Conservation (phyloP, 1,284 basidiomycete species). For the Apiotrichum gracile region DNA sequence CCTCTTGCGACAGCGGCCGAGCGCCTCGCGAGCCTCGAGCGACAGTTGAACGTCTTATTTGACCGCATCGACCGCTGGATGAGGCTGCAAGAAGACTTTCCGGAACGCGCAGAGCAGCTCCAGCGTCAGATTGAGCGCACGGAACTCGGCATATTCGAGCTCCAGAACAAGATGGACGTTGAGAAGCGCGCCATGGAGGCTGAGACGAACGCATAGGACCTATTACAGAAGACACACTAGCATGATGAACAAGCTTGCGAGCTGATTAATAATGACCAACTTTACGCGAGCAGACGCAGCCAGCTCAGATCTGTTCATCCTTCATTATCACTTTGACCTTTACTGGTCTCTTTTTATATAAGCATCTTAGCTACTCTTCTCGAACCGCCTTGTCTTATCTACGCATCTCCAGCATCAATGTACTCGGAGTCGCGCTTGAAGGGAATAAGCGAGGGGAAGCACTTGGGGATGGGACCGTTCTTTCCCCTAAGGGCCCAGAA, state of each 20-base stretch:
- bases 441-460: not conserved
- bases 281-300: no score
- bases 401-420: no score
- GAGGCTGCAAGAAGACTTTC: not conserved
- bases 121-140: slow-evolving; percentile 4
- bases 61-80: slow-evolving; percentile 3
- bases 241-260: no score
- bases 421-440: not conserved
- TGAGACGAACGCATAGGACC: not conserved
- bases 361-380: no score
- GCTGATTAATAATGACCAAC: no score
- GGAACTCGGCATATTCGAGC: not conserved
- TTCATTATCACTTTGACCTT: no score
- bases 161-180: slow-evolving; percentile 3
- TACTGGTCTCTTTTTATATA: no score
- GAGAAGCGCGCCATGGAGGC: not conserved
- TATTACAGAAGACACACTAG: no score
- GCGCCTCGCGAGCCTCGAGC: not conserved
- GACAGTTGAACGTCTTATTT: not conserved
- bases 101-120: not conserved
- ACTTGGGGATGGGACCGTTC: not conserved
- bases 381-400: no score
- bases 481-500: slow-evolving; percentile 1
- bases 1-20: not conserved
- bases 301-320: no score